Base-by-base conservation (phyloP, 768 basidiomycete genomes). In the Neoboletus brunneissimus region DNA sequence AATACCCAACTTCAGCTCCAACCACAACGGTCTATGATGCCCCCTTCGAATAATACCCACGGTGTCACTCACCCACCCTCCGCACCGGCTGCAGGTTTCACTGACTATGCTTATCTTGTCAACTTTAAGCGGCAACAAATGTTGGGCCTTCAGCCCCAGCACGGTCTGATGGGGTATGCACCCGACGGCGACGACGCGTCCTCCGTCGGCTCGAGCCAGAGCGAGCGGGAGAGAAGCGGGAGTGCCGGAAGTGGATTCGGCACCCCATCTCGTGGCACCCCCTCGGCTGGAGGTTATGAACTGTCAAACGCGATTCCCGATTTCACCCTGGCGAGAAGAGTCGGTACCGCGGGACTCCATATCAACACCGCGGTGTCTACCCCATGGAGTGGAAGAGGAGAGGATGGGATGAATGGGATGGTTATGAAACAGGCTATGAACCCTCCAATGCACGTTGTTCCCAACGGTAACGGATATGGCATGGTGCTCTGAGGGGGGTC, bases 41-140 rank as follows among this genome's bases (percentile, higher is more conserved):
- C 79, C 4, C 76, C 80, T 37, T 76, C 80, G 22, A 70, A 75
- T 8, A 65, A 69, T 12, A 68, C 76, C 22, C 79, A 79, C 57
- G 71, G 37, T 47, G 51, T 53, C 71, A 40, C 67, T 72, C 54
- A 66, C 13, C 35, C 60, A 1, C 37, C 69, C 6, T 46, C 67
- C 0, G 46, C 57, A 20, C 22, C 61, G 22, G 54, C 56, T 12
- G 51, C 60, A 3, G 59, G 54, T 6, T 59, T 58, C 27, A 46
- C 48, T 18, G 62, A 71, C 32, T 73, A 71, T 13, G 50, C 53
- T 4, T 63, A 65, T 40, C 57, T 72, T 51, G 55, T 60, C 37
- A 68, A 68, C 48, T 53, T 67, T 38, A 57, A 65, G 54, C 51
- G 63, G 35, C 67, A 70, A 47, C 72, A 75, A 40, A 16, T 72